A percentile compares a stretch with the other conserved stretches of the same genome.
Evolutionary conservation across 1,139 yeast genomes (phyloP).

Genomic region (Scheffersomyces titani): DNA sequence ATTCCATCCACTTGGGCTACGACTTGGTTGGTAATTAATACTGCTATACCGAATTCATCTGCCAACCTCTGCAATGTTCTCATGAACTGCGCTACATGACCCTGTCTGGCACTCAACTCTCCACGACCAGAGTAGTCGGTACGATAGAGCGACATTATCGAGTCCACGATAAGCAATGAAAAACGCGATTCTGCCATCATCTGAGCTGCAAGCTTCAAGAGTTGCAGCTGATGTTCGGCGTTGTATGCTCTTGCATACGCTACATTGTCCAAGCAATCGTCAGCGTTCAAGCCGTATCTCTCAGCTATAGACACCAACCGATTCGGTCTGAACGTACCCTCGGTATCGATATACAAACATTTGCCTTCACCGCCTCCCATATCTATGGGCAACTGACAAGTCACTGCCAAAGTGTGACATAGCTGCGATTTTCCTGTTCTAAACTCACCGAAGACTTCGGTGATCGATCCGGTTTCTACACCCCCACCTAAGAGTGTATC

Average conservation of each 20-base stretch:
- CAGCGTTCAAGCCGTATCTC: constrained; percentile 90
- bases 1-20: constrained; percentile 98
- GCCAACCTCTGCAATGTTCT: constrained; percentile 89
- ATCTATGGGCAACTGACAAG: constrained; percentile 94
- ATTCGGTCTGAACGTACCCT: constrained; percentile 93
- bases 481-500: constrained; percentile 97
- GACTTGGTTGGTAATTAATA: constrained; percentile 96
- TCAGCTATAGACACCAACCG: constrained; percentile 88
- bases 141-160: constrained; percentile 94
- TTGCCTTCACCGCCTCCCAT: constrained; percentile 99
- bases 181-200: constrained; percentile 96
- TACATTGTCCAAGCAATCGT: constrained; percentile 91
- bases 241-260: constrained; percentile 97
- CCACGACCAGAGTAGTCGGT: constrained; percentile 97
- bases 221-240: constrained; percentile 91
- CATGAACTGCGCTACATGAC: constrained; percentile 92
- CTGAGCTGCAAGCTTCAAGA: constrained; percentile 86
- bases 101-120: constrained; percentile 91
- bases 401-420: constrained; percentile 95
- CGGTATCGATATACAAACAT: constrained; percentile 94
- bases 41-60: constrained; percentile 98
- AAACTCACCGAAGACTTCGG: constrained; percentile 96
- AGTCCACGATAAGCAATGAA: constrained; percentile 81
- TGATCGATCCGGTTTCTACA: constrained; percentile 93
- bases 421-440: constrained; percentile 97